A percentile compares a stretch with the other conserved stretches of the same genome.
These are phyloP conservation scores for Fusarium redolens DNA, from an alignment of 2,329 filamentous ascomycete species.

Conservation along the genomic window DNA sequence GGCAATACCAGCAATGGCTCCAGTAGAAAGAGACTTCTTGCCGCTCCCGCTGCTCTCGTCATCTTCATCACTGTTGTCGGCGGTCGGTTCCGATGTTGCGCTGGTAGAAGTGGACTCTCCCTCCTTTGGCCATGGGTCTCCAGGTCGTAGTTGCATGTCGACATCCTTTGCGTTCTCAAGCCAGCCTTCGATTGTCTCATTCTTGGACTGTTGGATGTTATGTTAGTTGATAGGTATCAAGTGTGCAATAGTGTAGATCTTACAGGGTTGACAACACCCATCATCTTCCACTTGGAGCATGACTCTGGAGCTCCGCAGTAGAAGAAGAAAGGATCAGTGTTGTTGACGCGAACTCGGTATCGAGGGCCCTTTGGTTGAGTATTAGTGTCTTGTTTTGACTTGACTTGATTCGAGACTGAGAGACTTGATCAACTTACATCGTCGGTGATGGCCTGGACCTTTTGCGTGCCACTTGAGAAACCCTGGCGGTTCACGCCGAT, in stretches of 20 bases:
- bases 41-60: conserved; percentile 1
- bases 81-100: neutral
- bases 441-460: conserved; percentile 58
- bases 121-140: conserved; percentile 66
- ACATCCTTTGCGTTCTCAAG: conserved; percentile 59
- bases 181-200: conserved; percentile 61
- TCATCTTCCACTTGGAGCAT: conserved; percentile 75
- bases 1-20: conserved; percentile 70
- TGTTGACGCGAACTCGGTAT: conserved; percentile 63
- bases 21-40: conserved; percentile 46
- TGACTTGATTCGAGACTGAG: neutral
- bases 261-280: conserved; percentile 80
- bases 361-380: conserved; percentile 51
- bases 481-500: conserved; percentile 59
- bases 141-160: conserved; percentile 66
- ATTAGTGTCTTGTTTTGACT: conserved; percentile 10
- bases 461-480: conserved; percentile 65
- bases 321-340: conserved; percentile 73
- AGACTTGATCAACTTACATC: conserved; percentile 51
- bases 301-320: conserved; percentile 76
- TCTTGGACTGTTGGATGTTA: conserved; percentile 54
- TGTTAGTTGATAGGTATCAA: neutral
- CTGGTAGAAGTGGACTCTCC: conserved; percentile 40
- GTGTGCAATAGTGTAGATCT: neutral
- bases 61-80: conserved; percentile 5